Base-by-base conservation (phyloP, 768 basidiomycete genomes). In the Tulasnella calospora region DNA sequence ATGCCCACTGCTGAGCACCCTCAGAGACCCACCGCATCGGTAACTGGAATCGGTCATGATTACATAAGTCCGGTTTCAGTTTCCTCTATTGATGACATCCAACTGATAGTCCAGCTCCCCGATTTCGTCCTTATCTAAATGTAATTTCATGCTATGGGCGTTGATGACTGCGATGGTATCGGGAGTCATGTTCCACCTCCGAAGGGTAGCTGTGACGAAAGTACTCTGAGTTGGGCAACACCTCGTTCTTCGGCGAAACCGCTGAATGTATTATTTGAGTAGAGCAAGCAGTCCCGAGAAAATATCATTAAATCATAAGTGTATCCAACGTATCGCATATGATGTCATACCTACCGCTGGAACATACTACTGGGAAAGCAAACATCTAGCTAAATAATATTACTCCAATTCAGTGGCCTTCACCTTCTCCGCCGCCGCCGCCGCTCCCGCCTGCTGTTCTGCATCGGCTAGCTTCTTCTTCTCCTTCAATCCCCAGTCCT, bases 401-500 rank as follows among this genome's bases (percentile, higher is more conserved):
- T 51, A 51, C n/a, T 51, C 51, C 51, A 51, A 51, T 1, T 51
- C 51, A 23, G 51, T 51, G n/a, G 7, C 10, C 51, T 51, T 51
- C 51, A 51, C 51, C 51, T 51, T 51, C 23, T 51, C 51, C 23
- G 23, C n/a, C 51, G n/a, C n/a, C n/a, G n/a, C n/a, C n/a, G n/a
- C n/a, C n/a, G n/a, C n/a, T n/a, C n/a, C n/a, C n/a, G n/a, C 51
- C 27, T 51, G 51, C 13, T 51, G 51, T 41, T 41, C 73, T 9
- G 38, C 73, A 21, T 47, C 46, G 6, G 21, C 74, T 82, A 83
- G 77, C 69, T 46, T 44, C 70, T 81, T 82, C 71, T 81, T 71
- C 84, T 82, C 82, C 72, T 82, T 57, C 5, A 85, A 61, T 4
- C 82, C 84, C 76, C 82, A 87, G 21, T 81, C 80, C 79, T 84